Percentiles rank a stretch among this genome's conserved stretches.
Conservation (phyloP, 148 eudicot genomes). For the Limonium bicolor region DNA sequence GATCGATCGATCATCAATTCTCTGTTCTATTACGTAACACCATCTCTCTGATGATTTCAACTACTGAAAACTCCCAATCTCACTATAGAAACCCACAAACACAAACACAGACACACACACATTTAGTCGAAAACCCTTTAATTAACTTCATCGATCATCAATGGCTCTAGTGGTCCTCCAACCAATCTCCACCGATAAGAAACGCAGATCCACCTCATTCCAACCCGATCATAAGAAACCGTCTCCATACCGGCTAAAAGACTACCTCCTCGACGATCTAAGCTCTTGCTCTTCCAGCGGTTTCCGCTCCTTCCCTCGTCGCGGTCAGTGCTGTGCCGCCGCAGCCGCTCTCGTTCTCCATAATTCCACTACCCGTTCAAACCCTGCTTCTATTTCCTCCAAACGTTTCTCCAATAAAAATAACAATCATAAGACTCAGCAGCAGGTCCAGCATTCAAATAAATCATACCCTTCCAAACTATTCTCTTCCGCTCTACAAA, state of each 20-base stretch:
- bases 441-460: background rate
- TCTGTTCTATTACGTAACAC: no score
- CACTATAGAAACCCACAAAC: no score
- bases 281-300: conserved; percentile 83
- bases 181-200: conserved; percentile 1
- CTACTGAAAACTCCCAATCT: no score
- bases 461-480: no score
- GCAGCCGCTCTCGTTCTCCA: conserved; percentile 14
- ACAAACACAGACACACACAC: no score
- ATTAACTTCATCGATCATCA: no score
- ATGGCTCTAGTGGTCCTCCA: conserved; percentile 20
- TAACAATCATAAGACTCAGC: background rate
- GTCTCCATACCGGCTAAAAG: conserved; percentile 42
- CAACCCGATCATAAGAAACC: conserved; percentile 10
- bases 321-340: conserved; percentile 43
- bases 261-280: conserved; percentile 50
- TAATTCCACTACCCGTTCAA: background rate
- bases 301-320: conserved; percentile 58
- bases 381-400: background rate
- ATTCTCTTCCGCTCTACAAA: conserved; percentile 21
- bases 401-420: conserved; percentile 1
- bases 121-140: no score
- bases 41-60: no score
- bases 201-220: conserved; percentile 13
- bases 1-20: no score